Base-by-base conservation (phyloP, 768 basidiomycete genomes). In the Leucocoprinus leucothites region DNA sequence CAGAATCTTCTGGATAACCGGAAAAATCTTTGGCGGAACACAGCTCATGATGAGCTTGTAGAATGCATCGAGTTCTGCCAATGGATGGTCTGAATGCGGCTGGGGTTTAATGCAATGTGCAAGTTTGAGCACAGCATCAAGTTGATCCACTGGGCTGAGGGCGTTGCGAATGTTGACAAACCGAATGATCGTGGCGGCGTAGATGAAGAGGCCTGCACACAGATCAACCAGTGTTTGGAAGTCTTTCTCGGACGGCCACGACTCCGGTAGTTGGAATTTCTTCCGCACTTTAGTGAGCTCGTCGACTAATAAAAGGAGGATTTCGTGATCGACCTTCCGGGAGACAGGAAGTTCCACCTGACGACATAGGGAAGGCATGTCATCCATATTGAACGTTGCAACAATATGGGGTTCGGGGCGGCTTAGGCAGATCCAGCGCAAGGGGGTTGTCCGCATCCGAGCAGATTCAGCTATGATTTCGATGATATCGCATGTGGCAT, bases 301-400 rank as follows among this genome's bases (percentile, higher is more conserved):
- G 28, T 56, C 54, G 9, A 45, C 43, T 7, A 56, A 38, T 34
- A 52, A 59, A n/a, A 21, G n/a, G 25, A 50, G 22, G 21, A 59
- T 53, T 22, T 59, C 58, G 31, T 38, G 22, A 6, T 50, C 51
- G 3, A 50, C 51, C 13, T 56, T 55, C n/a, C 56, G 52, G 25
- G 38, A 52, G n/a, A 48, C 55, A 14, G 38, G 48, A 13, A 59
- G 55, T 9, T 51, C 36, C 9, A 59, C 16, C 16, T 40, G 49
- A 24, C 9, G 36, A 5, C 22, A 50, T 38, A 50, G 14, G 3
- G 36, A 19, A n/a, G 16, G 16, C 18, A 52, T 26, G 35, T 35
- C 14, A 3, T 40, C n/a, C 2, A 4, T 26, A 16, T 18, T 16
- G 41, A 59, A 56, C 6, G 50, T 28, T 5, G 58, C 48, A 1